Evolutionary conservation across 176 grass and related monocot genomes (phyloP).

Genomic region (Chloris gayana): DNA sequence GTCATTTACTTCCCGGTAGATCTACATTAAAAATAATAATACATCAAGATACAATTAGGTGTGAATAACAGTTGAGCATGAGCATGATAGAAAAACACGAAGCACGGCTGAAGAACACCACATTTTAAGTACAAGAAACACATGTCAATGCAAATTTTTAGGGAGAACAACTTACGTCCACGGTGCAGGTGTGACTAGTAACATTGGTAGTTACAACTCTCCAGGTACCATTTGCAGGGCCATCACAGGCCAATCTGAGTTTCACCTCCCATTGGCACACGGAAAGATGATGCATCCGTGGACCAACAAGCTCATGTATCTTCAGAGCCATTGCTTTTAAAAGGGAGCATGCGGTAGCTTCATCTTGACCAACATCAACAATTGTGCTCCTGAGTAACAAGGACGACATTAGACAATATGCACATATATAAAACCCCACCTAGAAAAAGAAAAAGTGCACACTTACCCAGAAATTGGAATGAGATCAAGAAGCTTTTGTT

Average conservation of each 20-base stretch:
- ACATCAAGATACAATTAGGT: slow-evolving; percentile 31
- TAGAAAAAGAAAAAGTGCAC: not conserved
- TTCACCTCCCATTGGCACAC: slow-evolving; percentile 99
- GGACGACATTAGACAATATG: not conserved
- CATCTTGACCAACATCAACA: slow-evolving; percentile 69
- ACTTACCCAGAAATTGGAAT: slow-evolving; percentile 80
- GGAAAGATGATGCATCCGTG: slow-evolving; percentile 89
- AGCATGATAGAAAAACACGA: not conserved
- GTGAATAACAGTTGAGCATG: not conserved
- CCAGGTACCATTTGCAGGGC: slow-evolving; percentile 79
- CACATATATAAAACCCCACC: not conserved
- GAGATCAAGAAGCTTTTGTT: slow-evolving; percentile 83
- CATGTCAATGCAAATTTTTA: not conserved
- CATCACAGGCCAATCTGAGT: slow-evolving; percentile 69
- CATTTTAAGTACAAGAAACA: not conserved
- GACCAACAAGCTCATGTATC: slow-evolving; percentile 88
- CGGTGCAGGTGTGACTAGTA: slow-evolving; percentile 87
- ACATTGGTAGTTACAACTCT: slow-evolving; percentile 90
- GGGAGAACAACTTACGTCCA: slow-evolving; percentile 70
- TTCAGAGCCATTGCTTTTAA: slow-evolving; percentile 92
- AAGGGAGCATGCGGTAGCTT: slow-evolving; percentile 67
- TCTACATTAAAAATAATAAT: slow-evolving; percentile 43
- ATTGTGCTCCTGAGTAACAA: slow-evolving; percentile 60
- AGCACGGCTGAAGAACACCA: not conserved
- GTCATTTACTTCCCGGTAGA: slow-evolving; percentile 84